These are phyloP conservation scores for Cokeromyces recurvatus DNA, from an alignment of 371 early-diverging fungal genomes.

Conservation along the genomic window DNA sequence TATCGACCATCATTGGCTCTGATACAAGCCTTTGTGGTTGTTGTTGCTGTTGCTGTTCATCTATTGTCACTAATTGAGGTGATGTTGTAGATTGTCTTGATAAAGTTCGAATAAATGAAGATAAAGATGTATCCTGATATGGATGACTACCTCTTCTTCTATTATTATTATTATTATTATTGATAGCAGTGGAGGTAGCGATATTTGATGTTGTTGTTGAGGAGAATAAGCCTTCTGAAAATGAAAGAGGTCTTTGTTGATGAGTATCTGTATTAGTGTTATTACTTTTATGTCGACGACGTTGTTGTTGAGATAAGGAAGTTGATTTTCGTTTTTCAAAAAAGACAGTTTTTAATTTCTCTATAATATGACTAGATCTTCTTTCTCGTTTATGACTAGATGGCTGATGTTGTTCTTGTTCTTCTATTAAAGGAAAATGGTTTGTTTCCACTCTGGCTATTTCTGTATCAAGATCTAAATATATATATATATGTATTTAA, in stretches of 20 bases:
- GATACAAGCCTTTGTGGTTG: neutral
- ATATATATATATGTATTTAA: no score
- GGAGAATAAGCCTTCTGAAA: no score
- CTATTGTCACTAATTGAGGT: neutral
- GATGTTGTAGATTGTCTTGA: slow-evolving; percentile 12
- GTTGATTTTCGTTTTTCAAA: slow-evolving; percentile 38
- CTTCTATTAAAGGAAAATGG: no score
- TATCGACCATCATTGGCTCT: neutral
- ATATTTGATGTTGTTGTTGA: no score
- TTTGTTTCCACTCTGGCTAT: neutral
- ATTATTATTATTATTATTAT: no score
- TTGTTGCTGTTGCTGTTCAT: neutral
- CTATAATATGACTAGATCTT: slow-evolving; percentile 23
- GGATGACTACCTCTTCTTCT: no score
- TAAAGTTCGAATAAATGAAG: no score
- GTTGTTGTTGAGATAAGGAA: neutral
- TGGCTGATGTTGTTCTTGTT: neutral
- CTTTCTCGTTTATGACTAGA: slow-evolving; percentile 3
- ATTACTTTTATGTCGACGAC: neutral
- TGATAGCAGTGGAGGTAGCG: no score
- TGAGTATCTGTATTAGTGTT: slow-evolving; percentile 15
- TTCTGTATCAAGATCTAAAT: no score
- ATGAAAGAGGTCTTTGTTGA: slow-evolving; percentile 29
- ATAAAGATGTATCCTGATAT: no score
- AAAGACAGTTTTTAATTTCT: slow-evolving; percentile 35